Conservation (phyloP, 2,329 filamentous ascomycete species). For the Triangularia setosa region DNA sequence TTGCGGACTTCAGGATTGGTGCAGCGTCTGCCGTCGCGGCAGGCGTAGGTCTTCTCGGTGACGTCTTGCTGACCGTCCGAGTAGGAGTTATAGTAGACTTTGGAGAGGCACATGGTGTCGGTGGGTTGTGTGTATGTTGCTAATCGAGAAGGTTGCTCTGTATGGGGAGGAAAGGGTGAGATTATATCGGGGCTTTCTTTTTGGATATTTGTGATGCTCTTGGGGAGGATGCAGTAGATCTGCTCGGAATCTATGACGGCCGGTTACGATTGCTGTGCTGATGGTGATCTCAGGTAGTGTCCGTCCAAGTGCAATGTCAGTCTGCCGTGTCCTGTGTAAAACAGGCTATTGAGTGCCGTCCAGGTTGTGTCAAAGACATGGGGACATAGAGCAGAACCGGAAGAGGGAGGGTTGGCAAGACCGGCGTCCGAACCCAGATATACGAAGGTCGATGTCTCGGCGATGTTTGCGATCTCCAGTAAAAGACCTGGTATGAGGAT, state of each 20-base stretch:
- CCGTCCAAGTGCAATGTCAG: constrained; percentile 26
- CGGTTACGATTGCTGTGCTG: constrained; percentile 14
- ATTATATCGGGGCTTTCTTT: not conserved
- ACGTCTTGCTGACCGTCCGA: constrained; percentile 30
- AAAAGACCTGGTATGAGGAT: constrained; percentile 22
- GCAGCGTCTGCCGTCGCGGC: constrained; percentile 30
- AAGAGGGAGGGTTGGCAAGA: constrained; percentile 3
- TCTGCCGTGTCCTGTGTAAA: constrained; percentile 35
- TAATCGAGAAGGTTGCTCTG: not conserved
- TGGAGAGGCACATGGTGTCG: constrained; percentile 33
- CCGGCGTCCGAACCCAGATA: constrained; percentile 16
- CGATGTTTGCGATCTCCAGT: constrained; percentile 6
- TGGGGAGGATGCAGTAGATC: constrained; percentile 1
- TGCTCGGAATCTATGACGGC: constrained; percentile 7
- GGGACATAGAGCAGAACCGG: constrained; percentile 23
- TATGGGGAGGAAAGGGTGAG: not conserved
- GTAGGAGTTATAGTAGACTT: constrained; percentile 34
- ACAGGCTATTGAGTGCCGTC: constrained; percentile 25
- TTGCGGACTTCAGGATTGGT: constrained; percentile 25
- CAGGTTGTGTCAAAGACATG: constrained; percentile 32
- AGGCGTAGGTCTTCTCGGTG: constrained; percentile 31
- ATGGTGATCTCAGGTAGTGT: constrained; percentile 14
- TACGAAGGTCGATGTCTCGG: constrained; percentile 6
- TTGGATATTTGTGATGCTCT: constrained; percentile 2
- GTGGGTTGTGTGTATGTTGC: constrained; percentile 12